Evolutionary conservation across 257 asterid species (phyloP), one percentile per base, ranked within the genome.

Genomic region (Marsdenia floribunda): DNA sequence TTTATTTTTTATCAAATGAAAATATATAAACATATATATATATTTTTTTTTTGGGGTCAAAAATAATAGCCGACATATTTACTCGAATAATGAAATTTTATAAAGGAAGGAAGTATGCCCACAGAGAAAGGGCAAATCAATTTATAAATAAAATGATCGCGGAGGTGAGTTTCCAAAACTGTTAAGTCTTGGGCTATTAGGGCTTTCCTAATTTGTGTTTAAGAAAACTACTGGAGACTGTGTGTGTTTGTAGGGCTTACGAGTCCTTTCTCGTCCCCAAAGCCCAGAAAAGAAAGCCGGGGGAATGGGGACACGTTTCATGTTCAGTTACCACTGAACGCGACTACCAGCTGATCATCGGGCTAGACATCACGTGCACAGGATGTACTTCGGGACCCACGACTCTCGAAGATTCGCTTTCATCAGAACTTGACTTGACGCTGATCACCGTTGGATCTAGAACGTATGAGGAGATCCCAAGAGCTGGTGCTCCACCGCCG

Each of bases 371-470:
- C 49, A 58, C 87, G 67, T 71, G 29, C 67, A 75, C 47, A 71
- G 29, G 21, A 68, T 3, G 74, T 29, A 54, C 58, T 2, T 10
- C 4, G 55, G 75, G 83, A 13, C 87, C 85, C 78, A 47, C 29
- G 12, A 37, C 35, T 82, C 87, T 53, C 75, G 89, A 85, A 83
- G 75, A 52, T 85, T 85, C 90, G 37, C 50, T 67, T 71, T 77
- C 78, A 60, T 46, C 72, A 74, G 63, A 68, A 33, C 42, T 29
- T 71, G 85, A 82, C 76, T 58, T 68, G 78, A 79, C 80, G 46
- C 12, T 79, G 16, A 15, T 61, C 77, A 70, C 86, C 88, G 83
- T 82, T 50, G 8, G 87, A 86, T 86, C 89, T 73, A 77, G 86
- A 87, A 85, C 13, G 54, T 78, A 18, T 66, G 74, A 73, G 49